phyloP scores from a whole-genome alignment of 2,329 filamentous ascomycete genomes.

The Tolypocladium cylindrosporum region DNA sequence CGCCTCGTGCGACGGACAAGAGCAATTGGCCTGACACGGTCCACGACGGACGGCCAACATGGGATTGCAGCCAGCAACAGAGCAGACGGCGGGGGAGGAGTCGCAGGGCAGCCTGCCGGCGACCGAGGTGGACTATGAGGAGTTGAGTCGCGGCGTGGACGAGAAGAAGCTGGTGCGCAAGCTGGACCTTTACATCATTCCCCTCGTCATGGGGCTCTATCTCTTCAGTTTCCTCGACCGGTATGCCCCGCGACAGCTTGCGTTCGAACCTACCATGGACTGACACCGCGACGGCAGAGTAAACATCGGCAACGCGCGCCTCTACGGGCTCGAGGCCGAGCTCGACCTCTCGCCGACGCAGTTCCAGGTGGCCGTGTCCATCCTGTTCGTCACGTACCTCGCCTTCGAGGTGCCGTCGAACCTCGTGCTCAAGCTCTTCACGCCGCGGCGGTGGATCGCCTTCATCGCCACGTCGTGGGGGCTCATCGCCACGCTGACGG shows the following conservation, averaged over 20 bases:
- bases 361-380: conserved; percentile 58
- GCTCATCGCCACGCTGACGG: conserved; percentile 58
- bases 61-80: neutral
- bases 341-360: conserved; percentile 49
- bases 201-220: conserved; percentile 60
- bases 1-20: neutral
- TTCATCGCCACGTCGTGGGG: conserved; percentile 58
- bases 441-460: conserved; percentile 52
- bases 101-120: neutral
- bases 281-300: conserved; percentile 29
- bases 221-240: conserved; percentile 68
- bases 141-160: conserved; percentile 7
- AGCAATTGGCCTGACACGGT: neutral
- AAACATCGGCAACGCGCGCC: conserved; percentile 63
- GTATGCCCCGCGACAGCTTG: conserved; percentile 9
- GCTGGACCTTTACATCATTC: conserved; percentile 53
- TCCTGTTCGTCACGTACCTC: conserved; percentile 57
- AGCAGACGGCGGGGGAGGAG: neutral
- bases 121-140: neutral
- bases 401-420: conserved; percentile 56
- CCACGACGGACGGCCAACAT: neutral
- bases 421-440: conserved; percentile 52
- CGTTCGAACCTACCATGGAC: conserved; percentile 11
- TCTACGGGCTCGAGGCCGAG: conserved; percentile 56
- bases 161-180: conserved; percentile 53